phyloP scores from a whole-genome alignment of 257 asterid genomes.

The Lavandula angustifolia region DNA sequence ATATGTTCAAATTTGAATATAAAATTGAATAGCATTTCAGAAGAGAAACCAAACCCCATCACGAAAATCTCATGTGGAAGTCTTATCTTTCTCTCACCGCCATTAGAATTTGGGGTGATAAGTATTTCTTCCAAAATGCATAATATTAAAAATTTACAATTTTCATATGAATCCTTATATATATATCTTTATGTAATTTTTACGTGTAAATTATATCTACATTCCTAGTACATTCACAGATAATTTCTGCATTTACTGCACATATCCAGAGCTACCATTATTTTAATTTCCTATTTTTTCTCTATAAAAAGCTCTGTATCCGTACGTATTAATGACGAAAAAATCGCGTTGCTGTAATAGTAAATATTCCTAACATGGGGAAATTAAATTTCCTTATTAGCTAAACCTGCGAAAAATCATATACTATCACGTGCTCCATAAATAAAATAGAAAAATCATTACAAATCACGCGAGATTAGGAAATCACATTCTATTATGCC shows the following conservation, averaged over 20 bases:
- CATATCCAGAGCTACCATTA: not conserved
- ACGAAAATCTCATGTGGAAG: no score
- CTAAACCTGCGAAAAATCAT: not conserved
- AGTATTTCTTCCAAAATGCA: no score
- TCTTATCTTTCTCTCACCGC: no score
- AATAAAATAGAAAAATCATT: not conserved
- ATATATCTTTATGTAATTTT: no score
- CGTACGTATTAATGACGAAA: not conserved
- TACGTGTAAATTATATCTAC: no score
- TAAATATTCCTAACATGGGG: constrained; percentile 5
- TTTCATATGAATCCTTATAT: no score
- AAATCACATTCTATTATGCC: not conserved
- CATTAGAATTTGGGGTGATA: no score
- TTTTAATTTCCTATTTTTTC: not conserved
- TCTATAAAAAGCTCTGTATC: not conserved
- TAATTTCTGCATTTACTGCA: not conserved
- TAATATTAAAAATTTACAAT: no score
- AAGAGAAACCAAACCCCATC: no score
- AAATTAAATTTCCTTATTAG: not conserved
- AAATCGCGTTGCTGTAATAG: not conserved
- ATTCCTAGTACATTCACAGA: not conserved
- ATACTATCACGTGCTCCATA: not conserved
- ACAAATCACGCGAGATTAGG: not conserved
- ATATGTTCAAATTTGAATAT: no score
- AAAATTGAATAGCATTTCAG: no score